These are phyloP conservation scores for Leccinum rimulosum DNA, from an alignment of 768 basidiomycete genomes.

Conservation along the genomic window DNA sequence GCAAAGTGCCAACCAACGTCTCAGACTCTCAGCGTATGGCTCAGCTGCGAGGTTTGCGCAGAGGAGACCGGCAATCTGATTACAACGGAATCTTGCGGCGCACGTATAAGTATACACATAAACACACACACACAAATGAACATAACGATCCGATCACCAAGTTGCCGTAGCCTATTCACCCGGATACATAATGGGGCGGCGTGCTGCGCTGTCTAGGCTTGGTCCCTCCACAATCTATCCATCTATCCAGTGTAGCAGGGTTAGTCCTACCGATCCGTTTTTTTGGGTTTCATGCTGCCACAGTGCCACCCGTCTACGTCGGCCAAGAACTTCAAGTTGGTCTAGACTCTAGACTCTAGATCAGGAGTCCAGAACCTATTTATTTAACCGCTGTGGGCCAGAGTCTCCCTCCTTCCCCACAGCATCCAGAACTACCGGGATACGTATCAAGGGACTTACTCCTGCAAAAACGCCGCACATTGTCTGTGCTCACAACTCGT, in stretches of 20 bases:
- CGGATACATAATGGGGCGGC: not conserved
- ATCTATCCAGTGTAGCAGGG: not conserved
- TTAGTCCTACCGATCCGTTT: not conserved
- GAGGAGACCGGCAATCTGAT: not conserved
- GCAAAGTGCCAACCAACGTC: too few relatives aligned
- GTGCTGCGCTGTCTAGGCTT: not conserved
- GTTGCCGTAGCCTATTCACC: not conserved
- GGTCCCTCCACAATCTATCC: not conserved
- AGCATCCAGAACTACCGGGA: not conserved
- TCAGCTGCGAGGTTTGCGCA: not conserved
- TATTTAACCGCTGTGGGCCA: not conserved
- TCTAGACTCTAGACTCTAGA: not conserved
- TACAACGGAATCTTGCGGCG: not conserved
- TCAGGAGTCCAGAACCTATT: not conserved
- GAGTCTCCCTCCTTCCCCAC: not conserved
- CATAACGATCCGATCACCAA: not conserved
- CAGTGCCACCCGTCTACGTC: not conserved
- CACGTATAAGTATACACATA: not conserved
- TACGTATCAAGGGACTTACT: not conserved
- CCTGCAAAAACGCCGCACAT: not conserved
- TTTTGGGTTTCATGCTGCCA: not conserved
- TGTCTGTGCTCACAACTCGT: not conserved
- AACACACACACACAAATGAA: not conserved
- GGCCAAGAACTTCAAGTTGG: not conserved
- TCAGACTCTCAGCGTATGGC: not conserved